These are phyloP conservation scores for Pezicula rhizophila DNA, from an alignment of 2,329 filamentous ascomycete genomes.

Conservation along the genomic window DNA sequence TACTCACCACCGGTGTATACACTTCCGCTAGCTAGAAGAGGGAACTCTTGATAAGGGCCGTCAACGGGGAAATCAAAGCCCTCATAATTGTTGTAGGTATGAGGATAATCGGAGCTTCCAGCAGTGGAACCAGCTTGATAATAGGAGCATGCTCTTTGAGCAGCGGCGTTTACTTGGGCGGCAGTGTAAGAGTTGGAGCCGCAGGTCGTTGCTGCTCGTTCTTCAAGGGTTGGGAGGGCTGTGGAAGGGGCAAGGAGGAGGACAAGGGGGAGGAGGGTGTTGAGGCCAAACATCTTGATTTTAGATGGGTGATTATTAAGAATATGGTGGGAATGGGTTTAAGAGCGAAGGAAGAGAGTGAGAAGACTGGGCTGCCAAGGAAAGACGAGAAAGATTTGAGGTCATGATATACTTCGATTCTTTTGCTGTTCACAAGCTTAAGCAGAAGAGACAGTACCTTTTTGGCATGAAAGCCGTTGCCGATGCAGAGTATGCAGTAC, in stretches of 20 bases:
- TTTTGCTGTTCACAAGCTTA: too few relatives aligned
- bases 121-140: conserved; percentile 34
- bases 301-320: too few relatives aligned
- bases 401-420: too few relatives aligned
- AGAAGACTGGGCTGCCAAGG: too few relatives aligned
- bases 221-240: conserved; percentile 25
- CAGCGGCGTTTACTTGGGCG: conserved; percentile 41
- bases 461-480: too few relatives aligned
- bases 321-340: too few relatives aligned
- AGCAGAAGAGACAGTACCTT: too few relatives aligned
- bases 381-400: too few relatives aligned
- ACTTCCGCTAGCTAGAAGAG: conserved; percentile 40
- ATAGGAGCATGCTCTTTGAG: conserved; percentile 44
- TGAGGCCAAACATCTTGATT: too few relatives aligned
- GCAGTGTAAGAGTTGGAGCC: conserved; percentile 47
- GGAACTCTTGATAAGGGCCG: conserved; percentile 60
- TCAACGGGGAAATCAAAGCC: conserved; percentile 52
- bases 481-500: too few relatives aligned
- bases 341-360: too few relatives aligned
- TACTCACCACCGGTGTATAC: conserved; percentile 47
- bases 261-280: conserved; percentile 5
- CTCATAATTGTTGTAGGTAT: conserved; percentile 56
- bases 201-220: conserved; percentile 44
- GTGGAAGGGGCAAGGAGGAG: conserved; percentile 5
- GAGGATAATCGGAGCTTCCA: conserved; percentile 43